Evolutionary conservation across 768 basidiomycete species (phyloP), one percentile per base, ranked within the genome.

Genomic region (Lactarius pseudohatsudake): DNA sequence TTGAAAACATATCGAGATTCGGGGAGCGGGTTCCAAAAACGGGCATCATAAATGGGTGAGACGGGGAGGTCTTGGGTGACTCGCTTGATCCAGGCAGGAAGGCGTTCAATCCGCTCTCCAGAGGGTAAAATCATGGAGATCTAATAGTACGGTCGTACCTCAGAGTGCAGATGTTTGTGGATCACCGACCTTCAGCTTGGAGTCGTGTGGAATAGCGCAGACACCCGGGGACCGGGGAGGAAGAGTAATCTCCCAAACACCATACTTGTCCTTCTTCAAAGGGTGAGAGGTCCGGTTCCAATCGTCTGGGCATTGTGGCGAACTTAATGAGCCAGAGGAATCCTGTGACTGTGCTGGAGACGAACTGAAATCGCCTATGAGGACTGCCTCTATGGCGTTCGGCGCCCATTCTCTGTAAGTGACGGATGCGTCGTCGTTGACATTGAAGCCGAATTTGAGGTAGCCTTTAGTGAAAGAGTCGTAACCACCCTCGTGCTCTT

Each of bases 351-450:
- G 20, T 38, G 59, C 36, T 50, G 26, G 64, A 40, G 32, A 85
- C 94, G 77, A 70, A 98, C 96, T 99, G 81, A 99, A 99, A 56
- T 99, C 96, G 54, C 97, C 97, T 72, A 94, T 94, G 64, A 99
- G 78, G 74, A 80, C 83, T 3, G 96, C 96, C 72, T 90, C 88
- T 55, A 73, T 79, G 20, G 91, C 96, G 71, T 91, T 92, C 0
- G 97, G 96, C 10, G 97, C 96, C 97, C 97, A 99, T 76, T 99
- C 97, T 72, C 92, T 82, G 77, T 98, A 98, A 9, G 84, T 78
- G 36, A 98, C 84, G 34, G 87, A 82, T 61, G 87, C 88, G 64
- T 89, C 83, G 43, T 78, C 74, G 47, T 80, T 81, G 50, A 93
- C 84, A 65, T 90, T 88, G 72, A 99, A 81, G 41, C 96, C 96